These are phyloP conservation scores for Leccinellum luteum DNA, from an alignment of 768 basidiomycete genomes.

Conservation along the genomic window DNA sequence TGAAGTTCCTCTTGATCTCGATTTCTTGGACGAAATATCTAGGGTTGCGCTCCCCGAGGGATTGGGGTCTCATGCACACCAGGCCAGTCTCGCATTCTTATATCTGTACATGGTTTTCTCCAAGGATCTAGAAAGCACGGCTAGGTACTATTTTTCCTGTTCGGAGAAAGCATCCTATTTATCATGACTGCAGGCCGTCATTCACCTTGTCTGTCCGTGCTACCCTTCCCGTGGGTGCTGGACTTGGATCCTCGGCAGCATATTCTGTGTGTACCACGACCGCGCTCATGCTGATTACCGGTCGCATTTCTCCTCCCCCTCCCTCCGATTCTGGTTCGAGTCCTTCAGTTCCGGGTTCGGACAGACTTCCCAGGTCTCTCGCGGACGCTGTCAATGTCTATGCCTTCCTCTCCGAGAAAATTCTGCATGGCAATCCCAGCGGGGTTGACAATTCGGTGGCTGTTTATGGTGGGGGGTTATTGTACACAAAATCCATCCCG, in stretches of 20 bases:
- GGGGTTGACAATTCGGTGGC: slow-evolving; percentile 96
- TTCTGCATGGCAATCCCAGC: slow-evolving; percentile 95
- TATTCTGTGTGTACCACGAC: slow-evolving; percentile 88
- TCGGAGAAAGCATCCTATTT: slow-evolving; percentile 8
- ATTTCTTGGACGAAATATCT: slow-evolving; percentile 70
- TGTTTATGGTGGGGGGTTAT: slow-evolving; percentile 88
- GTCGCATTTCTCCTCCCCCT: slow-evolving; percentile 60
- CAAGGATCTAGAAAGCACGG: slow-evolving; percentile 39
- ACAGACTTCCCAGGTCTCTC: slow-evolving; percentile 57
- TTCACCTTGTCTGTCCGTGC: slow-evolving; percentile 83
- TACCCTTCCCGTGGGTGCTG: slow-evolving; percentile 90
- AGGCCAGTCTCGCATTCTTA: slow-evolving; percentile 72
- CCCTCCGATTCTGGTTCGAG: slow-evolving; percentile 18
- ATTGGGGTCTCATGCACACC: slow-evolving; percentile 37
- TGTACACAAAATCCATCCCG: slow-evolving; percentile 72
- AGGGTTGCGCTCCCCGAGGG: slow-evolving; percentile 34
- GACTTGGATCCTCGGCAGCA: slow-evolving; percentile 95
- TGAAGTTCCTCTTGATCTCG: slow-evolving; percentile 57
- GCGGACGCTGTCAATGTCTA: slow-evolving; percentile 87
- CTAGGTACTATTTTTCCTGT: slow-evolving; percentile 48
- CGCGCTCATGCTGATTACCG: slow-evolving; percentile 72
- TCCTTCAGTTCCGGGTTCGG: slow-evolving; percentile 37
- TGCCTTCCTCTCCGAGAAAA: slow-evolving; percentile 95
- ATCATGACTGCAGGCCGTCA: slow-evolving; percentile 50
- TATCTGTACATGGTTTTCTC: slow-evolving; percentile 86